These are phyloP conservation scores for Lepidium sativum DNA, from an alignment of 345 rosid genomes.

Conservation along the genomic window DNA sequence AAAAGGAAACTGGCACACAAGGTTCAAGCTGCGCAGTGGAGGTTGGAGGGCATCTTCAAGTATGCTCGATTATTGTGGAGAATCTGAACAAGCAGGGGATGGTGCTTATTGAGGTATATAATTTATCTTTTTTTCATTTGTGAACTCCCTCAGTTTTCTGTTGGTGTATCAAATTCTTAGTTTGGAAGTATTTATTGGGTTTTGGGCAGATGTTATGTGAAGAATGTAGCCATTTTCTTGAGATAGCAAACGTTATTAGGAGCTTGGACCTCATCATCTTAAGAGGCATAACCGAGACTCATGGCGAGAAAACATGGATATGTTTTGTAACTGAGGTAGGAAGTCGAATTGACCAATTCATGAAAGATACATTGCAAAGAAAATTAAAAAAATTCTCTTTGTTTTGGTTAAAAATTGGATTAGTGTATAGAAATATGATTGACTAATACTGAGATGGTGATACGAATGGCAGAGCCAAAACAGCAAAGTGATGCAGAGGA, in stretches of 20 bases:
- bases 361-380: neutral
- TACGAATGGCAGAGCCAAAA: constrained; percentile 57
- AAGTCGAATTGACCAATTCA: neutral
- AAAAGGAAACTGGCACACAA: constrained; percentile 38
- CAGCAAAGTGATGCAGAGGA: constrained; percentile 66
- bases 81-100: constrained; percentile 73
- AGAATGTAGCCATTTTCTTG: constrained; percentile 86
- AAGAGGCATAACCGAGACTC: constrained; percentile 78
- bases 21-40: constrained; percentile 67
- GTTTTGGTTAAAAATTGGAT: neutral
- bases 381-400: neutral
- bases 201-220: constrained; percentile 78
- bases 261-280: constrained; percentile 77
- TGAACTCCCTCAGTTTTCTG: neutral
- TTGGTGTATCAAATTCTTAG: neutral
- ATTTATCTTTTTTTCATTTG: neutral
- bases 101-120: constrained; percentile 82
- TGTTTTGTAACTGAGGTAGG: constrained; percentile 88
- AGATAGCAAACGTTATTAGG: constrained; percentile 83
- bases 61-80: constrained; percentile 87
- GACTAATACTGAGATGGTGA: neutral
- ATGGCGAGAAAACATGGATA: constrained; percentile 75
- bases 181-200: constrained; percentile 5
- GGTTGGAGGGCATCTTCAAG: constrained; percentile 85
- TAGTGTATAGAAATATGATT: neutral